These are phyloP conservation scores for Paramecium primaurelia DNA, from an alignment of 73 alveolate genomes.

Conservation along the genomic window DNA sequence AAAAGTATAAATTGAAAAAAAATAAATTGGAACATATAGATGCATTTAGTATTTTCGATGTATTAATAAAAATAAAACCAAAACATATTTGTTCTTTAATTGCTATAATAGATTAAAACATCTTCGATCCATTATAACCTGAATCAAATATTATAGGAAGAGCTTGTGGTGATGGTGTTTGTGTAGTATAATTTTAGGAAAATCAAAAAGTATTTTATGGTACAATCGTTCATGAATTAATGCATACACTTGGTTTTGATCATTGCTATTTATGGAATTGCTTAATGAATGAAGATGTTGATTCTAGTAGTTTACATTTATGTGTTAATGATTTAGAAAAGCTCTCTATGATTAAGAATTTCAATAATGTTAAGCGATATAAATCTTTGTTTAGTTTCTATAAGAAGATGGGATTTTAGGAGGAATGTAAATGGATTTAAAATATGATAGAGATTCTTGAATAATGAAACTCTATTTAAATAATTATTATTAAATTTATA, in stretches of 20 bases:
- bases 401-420: not conserved
- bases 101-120: slow-evolving; percentile 5
- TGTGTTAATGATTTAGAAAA: slow-evolving; percentile 36
- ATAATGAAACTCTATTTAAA: not conserved
- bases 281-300: slow-evolving; percentile 25
- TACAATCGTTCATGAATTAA: slow-evolving; percentile 44
- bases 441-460: not conserved
- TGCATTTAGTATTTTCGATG: not conserved
- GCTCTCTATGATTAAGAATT: not conserved
- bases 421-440: not conserved
- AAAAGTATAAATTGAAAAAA: not conserved
- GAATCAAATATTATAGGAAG: slow-evolving; percentile 45
- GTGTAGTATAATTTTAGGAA: slow-evolving; percentile 22
- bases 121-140: slow-evolving; percentile 26
- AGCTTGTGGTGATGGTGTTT: slow-evolving; percentile 59
- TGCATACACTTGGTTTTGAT: slow-evolving; percentile 53
- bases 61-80: not conserved
- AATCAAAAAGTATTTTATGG: not conserved
- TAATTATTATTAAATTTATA: too few species aligned
- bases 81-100: not conserved
- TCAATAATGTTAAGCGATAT: not conserved
- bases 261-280: slow-evolving; percentile 47
- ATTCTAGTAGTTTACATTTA: not conserved
- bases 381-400: not conserved
- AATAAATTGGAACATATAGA: not conserved